These are phyloP conservation scores for Flaveria trinervia DNA, from an alignment of 129 eudicot genomes.

Conservation along the genomic window DNA sequence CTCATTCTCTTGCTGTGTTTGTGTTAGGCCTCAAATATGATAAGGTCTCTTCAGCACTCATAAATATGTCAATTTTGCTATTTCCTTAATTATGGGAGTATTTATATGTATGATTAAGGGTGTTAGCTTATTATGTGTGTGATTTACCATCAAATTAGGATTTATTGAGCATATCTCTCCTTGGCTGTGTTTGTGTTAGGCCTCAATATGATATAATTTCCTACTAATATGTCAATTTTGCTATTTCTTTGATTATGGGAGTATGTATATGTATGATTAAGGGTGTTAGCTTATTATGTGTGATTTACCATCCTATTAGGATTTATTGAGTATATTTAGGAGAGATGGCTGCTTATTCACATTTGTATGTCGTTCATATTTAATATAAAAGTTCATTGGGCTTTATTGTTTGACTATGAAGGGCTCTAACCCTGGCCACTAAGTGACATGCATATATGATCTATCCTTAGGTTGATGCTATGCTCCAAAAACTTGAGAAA, in stretches of 20 bases:
- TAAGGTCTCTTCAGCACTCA: neutral
- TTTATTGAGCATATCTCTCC: neutral
- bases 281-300: neutral
- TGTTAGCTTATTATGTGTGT: neutral
- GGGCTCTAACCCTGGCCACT: neutral
- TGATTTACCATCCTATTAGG: neutral
- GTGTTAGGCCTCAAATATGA: neutral
- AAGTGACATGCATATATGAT: constrained; percentile 1
- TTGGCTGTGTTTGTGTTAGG: neutral
- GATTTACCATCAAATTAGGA: neutral
- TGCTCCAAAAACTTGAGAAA: constrained; percentile 96
- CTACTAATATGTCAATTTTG: neutral
- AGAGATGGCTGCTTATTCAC: neutral
- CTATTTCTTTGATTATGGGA: neutral
- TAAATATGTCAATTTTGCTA: neutral
- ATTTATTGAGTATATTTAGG: neutral
- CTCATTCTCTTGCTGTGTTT: constrained; percentile 3
- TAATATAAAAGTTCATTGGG: neutral
- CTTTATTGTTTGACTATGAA: neutral
- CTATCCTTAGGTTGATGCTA: constrained; percentile 78
- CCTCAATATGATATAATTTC: neutral
- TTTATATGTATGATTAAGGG: neutral
- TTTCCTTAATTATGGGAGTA: neutral
- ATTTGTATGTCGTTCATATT: neutral
- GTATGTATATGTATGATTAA: neutral